A percentile compares a stretch with the other conserved stretches of the same genome.
phyloP scores from a whole-genome alignment of 305 asterid species.

The Fraxinus floribunda region DNA sequence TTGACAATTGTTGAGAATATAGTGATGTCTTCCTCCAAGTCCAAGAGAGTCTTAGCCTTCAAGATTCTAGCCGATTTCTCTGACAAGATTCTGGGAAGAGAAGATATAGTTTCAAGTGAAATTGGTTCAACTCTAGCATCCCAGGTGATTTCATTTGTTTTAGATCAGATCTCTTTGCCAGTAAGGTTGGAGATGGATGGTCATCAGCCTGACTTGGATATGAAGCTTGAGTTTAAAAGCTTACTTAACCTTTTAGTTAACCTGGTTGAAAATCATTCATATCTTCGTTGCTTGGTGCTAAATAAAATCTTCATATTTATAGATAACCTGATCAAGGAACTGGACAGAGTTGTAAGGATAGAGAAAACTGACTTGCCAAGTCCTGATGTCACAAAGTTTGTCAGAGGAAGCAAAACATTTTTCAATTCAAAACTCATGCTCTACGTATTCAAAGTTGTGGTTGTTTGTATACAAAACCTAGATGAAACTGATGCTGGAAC shows the following conservation, averaged over 20 bases:
- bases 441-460: conserved; percentile 44
- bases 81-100: conserved; percentile 52
- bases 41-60: conserved; percentile 52
- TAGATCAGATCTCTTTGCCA: conserved; percentile 45
- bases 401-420: conserved; percentile 20
- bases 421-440: conserved; percentile 42
- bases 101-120: conserved; percentile 39
- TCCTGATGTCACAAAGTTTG: conserved; percentile 28
- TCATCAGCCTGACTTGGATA: conserved; percentile 36
- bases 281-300: conserved; percentile 48
- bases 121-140: conserved; percentile 43
- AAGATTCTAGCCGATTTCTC: conserved; percentile 52
- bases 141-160: conserved; percentile 44
- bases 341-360: conserved; percentile 24
- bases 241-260: conserved; percentile 47
- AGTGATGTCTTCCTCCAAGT: conserved; percentile 36
- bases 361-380: conserved; percentile 29
- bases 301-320: conserved; percentile 47
- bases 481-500: conserved; percentile 39
- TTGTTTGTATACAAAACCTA: conserved; percentile 50
- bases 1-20: conserved; percentile 36
- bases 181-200: conserved; percentile 30
- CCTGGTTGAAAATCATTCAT: conserved; percentile 48
- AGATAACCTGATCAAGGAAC: conserved; percentile 42
- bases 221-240: conserved; percentile 53